Conservation (phyloP, 2,329 filamentous ascomycete genomes). For the Xylariales sp. region DNA sequence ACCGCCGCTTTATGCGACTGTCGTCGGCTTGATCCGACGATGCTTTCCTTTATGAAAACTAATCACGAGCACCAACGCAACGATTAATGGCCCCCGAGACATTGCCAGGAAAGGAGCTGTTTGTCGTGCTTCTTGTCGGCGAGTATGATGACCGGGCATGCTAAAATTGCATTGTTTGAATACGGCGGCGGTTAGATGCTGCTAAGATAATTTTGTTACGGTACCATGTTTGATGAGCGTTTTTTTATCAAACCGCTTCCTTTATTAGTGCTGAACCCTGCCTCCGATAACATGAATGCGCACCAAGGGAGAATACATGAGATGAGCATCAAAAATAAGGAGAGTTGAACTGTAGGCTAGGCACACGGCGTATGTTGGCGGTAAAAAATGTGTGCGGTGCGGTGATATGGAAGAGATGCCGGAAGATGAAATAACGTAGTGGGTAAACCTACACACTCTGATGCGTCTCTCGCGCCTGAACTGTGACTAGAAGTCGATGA, state of each 20-base stretch:
- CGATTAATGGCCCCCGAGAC: background rate
- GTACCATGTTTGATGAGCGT: conserved; percentile 12
- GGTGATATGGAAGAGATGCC: background rate
- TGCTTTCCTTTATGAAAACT: background rate
- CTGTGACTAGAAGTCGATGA: no score
- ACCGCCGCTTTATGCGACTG: conserved; percentile 32
- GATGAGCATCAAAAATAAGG: background rate
- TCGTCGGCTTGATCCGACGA: conserved; percentile 13
- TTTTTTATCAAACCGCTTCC: conserved; percentile 7
- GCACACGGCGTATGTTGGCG: background rate
- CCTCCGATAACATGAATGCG: background rate
- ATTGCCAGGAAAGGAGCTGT: conserved; percentile 8
- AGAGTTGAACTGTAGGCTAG: background rate
- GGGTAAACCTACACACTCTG: background rate
- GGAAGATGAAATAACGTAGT: background rate
- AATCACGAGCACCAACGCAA: background rate
- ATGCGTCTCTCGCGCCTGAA: no score
- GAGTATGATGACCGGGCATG: conserved; percentile 15
- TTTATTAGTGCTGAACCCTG: conserved; percentile 3
- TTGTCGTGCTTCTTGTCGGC: background rate
- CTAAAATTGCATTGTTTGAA: conserved; percentile 15
- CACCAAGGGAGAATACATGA: conserved; percentile 1
- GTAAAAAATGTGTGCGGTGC: background rate
- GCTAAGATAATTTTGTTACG: conserved; percentile 11
- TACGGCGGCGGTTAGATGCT: conserved; percentile 16